Base-by-base conservation (phyloP, 2,329 filamentous ascomycete species). In the Keithomyces neogunnii region DNA sequence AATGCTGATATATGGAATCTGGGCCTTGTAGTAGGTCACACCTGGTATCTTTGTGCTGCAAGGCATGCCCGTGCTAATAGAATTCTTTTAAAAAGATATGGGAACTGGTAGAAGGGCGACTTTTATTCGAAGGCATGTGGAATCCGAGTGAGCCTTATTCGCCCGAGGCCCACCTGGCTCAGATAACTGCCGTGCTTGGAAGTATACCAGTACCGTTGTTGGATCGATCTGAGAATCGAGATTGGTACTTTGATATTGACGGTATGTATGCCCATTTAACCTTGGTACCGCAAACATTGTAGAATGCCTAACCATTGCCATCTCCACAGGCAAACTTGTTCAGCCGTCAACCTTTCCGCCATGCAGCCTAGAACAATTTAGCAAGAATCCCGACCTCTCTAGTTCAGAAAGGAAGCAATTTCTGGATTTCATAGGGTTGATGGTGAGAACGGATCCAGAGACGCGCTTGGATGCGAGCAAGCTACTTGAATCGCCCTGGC, bases 1-100 rank as follows among this genome's bases (percentile, higher is more conserved):
- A 60, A 58, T 11, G 58, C 57, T 2, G 59, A 61, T 42, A 58
- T 61, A 2, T 62, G 58, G 60, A 62, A 62, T 35, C 30, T 63
- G 4, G 52, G 54, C 0, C 10, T 57, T 0, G 45, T 57, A 9
- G 51, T 56, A 38, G 48, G 52, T 36, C 5, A 1, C 3, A 5
- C 19, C 52, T 4, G 36, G 2, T 3, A 39, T 13, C 36, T 13
- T n/a, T 5, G 36, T 7, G 9, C 9, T 19, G 32, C 8, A 3
- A 11, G 3, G 8, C 5, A 43, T 35, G 38, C 19, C 19, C 19
- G 19, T 19, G 19, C 19, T 19, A 19, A 28, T 43, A n/a, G 33
- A 30, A 48, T n/a, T 29, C 26, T 45, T 36, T 13, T 2, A 36
- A n/a, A 26, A 26, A 60, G 57, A 57, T 61, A 40, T 60, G 57